These are phyloP conservation scores for Pancytospora epiphaga DNA, from an alignment of 371 early-diverging fungal genomes.

Conservation along the genomic window DNA sequence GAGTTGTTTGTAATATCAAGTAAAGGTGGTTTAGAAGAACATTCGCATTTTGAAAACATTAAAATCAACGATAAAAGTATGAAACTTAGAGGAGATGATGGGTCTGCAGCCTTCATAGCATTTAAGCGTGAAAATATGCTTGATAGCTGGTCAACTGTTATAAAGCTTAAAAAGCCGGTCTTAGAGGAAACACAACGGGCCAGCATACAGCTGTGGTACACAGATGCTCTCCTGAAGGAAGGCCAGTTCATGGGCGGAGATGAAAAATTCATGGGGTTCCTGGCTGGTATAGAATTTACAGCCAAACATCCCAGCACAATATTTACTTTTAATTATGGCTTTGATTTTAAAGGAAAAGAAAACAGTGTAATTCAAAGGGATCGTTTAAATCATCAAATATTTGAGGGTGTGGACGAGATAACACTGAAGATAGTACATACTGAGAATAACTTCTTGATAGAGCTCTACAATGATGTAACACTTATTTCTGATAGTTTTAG, in stretches of 20 bases:
- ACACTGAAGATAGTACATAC: conserved; percentile 59
- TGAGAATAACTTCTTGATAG: conserved; percentile 60
- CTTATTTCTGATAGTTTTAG: conserved; percentile 59
- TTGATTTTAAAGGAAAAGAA: conserved; percentile 26
- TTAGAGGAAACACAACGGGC: conserved; percentile 42
- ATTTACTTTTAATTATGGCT: conserved; percentile 55
- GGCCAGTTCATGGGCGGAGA: conserved; percentile 55
- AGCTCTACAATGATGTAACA: conserved; percentile 55
- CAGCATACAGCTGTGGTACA: conserved; percentile 61
- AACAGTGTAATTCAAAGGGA: conserved; percentile 52
- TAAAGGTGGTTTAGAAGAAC: background rate
- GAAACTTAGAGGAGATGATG: conserved; percentile 20
- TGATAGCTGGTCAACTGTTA: conserved; percentile 50
- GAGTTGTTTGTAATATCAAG: background rate
- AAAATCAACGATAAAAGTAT: background rate
- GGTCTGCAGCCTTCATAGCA: conserved; percentile 38
- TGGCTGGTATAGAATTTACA: conserved; percentile 60
- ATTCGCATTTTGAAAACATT: conserved; percentile 13
- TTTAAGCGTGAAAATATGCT: conserved; percentile 36
- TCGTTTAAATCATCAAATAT: conserved; percentile 46
- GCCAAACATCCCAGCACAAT: conserved; percentile 46
- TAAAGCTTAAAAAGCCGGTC: conserved; percentile 22
- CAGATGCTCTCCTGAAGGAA: conserved; percentile 42
- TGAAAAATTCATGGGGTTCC: conserved; percentile 53
- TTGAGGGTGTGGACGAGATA: conserved; percentile 51